These are phyloP conservation scores for Wickerhamiella infanticola DNA, from an alignment of 1,139 yeast species.

Conservation along the genomic window DNA sequence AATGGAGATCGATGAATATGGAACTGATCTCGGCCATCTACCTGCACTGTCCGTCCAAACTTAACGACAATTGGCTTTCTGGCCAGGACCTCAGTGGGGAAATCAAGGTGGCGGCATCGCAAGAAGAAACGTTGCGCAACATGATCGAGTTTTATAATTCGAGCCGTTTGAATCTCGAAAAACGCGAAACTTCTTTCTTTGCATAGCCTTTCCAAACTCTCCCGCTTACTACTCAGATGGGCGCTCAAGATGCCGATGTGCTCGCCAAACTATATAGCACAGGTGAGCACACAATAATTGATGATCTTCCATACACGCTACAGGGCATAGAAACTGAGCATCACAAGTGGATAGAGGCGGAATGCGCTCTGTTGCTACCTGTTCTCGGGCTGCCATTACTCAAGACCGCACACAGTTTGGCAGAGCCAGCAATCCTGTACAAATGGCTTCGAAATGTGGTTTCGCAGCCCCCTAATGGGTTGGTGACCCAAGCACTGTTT, in stretches of 20 bases:
- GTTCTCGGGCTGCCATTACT: constrained; percentile 43
- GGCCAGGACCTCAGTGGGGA: constrained; percentile 69
- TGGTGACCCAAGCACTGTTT: constrained; percentile 48
- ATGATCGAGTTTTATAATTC: constrained; percentile 62
- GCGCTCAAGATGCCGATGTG: too few relatives aligned
- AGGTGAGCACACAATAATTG: constrained; percentile 28
- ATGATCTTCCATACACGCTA: constrained; percentile 48
- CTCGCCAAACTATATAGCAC: background rate
- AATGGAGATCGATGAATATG: constrained; percentile 92
- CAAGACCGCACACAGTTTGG: constrained; percentile 38
- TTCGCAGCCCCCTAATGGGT: constrained; percentile 22
- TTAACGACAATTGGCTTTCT: constrained; percentile 66
- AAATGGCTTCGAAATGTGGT: constrained; percentile 28
- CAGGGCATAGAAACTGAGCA: constrained; percentile 58
- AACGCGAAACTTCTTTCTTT: background rate
- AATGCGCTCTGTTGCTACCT: constrained; percentile 32
- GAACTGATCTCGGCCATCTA: constrained; percentile 81
- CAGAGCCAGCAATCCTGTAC: constrained; percentile 65
- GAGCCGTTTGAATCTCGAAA: background rate
- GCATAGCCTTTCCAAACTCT: too few relatives aligned
- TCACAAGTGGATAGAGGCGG: constrained; percentile 31
- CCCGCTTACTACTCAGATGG: too few relatives aligned
- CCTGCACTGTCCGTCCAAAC: constrained; percentile 50
- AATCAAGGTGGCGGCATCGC: constrained; percentile 65
- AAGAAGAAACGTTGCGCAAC: constrained; percentile 73